phyloP scores from a whole-genome alignment of 1,139 yeast genomes.

The Yamadazyma trypodendri region DNA sequence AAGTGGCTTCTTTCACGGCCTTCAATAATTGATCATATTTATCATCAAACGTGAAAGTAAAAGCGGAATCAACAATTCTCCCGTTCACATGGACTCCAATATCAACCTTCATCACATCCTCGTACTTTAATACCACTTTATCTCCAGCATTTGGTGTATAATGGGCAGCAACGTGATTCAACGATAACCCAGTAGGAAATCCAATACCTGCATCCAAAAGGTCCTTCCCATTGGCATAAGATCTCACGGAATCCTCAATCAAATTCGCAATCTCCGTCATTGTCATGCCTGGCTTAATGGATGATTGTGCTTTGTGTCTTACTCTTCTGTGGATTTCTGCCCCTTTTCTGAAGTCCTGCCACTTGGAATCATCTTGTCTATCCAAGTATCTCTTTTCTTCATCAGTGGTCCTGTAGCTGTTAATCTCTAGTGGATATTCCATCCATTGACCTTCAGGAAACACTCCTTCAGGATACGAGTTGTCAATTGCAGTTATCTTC shows the following conservation, averaged over 20 bases:
- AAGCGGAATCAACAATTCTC: conserved; percentile 92
- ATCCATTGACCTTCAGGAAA: conserved; percentile 91
- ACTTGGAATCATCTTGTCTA: conserved; percentile 58
- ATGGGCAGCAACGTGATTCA: conserved; percentile 96
- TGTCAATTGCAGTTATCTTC: conserved; percentile 57
- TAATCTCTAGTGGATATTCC: conserved; percentile 70
- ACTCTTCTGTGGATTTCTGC: conserved; percentile 95
- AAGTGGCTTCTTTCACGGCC: conserved; percentile 91
- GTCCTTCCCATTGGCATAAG: conserved; percentile 65
- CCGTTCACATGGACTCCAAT: conserved; percentile 98
- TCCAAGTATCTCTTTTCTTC: conserved; percentile 84
- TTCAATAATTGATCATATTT: conserved; percentile 75
- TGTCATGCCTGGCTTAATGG: conserved; percentile 87
- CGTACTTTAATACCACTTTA: conserved; percentile 71
- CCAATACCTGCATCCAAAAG: conserved; percentile 83
- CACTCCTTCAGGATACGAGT: conserved; percentile 65
- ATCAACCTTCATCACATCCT: conserved; percentile 96
- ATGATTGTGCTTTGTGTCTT: conserved; percentile 72
- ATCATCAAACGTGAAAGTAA: conserved; percentile 84
- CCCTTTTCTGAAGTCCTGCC: conserved; percentile 92
- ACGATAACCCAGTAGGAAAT: conserved; percentile 93
- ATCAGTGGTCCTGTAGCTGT: conserved; percentile 73
- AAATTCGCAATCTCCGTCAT: conserved; percentile 87
- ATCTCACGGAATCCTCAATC: conserved; percentile 82
- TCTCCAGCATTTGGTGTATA: conserved; percentile 97